Evolutionary conservation across 305 asterid species (phyloP), one percentile per base, ranked within the genome.

Genomic region (Plantago coronopus): DNA sequence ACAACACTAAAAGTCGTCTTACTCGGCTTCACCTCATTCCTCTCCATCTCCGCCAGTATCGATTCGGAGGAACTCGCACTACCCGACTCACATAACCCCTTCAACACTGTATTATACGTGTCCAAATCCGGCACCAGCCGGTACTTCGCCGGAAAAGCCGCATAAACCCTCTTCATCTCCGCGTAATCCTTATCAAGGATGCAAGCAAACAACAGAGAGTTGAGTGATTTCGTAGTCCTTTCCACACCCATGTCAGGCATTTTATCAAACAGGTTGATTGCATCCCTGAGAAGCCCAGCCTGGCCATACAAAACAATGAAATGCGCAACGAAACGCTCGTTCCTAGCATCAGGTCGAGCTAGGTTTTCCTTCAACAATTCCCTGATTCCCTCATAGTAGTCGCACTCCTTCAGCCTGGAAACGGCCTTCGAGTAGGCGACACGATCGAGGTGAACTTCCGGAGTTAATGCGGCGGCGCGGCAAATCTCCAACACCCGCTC

Each of bases 231-330:
- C 40, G 69, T 80, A 40, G 65, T 83, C 44, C 88, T 57, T 13
- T 75, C 67, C 22, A 83, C 16, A 0, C 91, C 85, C 73, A 79
- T 17, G 1, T 61, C 66, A 49, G 72, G 81, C 93, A 88, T 77
- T 79, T 72, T 74, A 44, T 91, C 91, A 67, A 91, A 88, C 70
- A 85, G 71, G 54, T 68, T 70, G 12, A 78, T 12, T 0, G 98
- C 95, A 17, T 91, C 85, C 5, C 23, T 5, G 43, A 72, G 25
- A 46, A 91, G 71, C 10, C 94, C 94, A 17, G 83, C 90, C 54
- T 81, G 86, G 22, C 95, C 98, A 29, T 88, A 91, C 3, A 88
- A 66, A n/a, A 86, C 75, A 15, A 88, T 78, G 67, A 83, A 77
- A 67, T 83, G 91, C 1, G 88, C 66, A 19, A 75, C 43, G 29